phyloP scores from a whole-genome alignment of 768 basidiomycete species.

The Agrocybe pediades region DNA sequence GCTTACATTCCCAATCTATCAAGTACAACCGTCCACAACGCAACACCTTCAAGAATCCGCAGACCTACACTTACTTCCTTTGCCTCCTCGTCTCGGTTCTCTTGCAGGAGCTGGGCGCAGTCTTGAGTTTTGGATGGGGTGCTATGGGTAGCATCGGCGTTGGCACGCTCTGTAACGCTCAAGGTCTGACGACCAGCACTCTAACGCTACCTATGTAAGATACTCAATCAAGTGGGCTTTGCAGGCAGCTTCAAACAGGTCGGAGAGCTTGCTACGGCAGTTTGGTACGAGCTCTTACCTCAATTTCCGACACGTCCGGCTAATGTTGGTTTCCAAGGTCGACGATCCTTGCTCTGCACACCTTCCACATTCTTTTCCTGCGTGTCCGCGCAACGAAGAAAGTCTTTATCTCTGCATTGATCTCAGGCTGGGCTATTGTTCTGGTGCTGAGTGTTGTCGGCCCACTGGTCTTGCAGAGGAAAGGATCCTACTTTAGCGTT shows the following conservation, averaged over 20 bases:
- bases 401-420: slow-evolving; percentile 27
- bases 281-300: slow-evolving; percentile 23
- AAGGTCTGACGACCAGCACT: slow-evolving; percentile 19
- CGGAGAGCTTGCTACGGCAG: slow-evolving; percentile 43
- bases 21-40: slow-evolving; percentile 15
- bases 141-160: slow-evolving; percentile 17
- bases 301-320: no score
- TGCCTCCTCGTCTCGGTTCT: slow-evolving; percentile 29
- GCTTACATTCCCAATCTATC: not conserved
- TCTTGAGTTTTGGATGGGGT: slow-evolving; percentile 30
- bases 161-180: slow-evolving; percentile 23
- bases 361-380: slow-evolving; percentile 40
- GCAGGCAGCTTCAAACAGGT: slow-evolving; percentile 18
- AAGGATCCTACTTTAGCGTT: slow-evolving; percentile 46
- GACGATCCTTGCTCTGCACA: slow-evolving; percentile 21
- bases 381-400: slow-evolving; percentile 23
- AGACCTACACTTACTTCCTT: slow-evolving; percentile 27
- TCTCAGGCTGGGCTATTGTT: slow-evolving; percentile 36
- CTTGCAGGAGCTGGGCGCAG: slow-evolving; percentile 26
- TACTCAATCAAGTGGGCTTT: not conserved
- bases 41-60: slow-evolving; percentile 24
- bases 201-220: no score
- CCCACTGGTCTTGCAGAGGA: slow-evolving; percentile 34
- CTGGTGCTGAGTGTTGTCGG: slow-evolving; percentile 36
- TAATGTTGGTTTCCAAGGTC: slow-evolving; percentile 37